Evolutionary conservation across 2,329 filamentous ascomycete genomes (phyloP), one percentile per base, ranked within the genome.

Genomic region (Septoria linicola): DNA sequence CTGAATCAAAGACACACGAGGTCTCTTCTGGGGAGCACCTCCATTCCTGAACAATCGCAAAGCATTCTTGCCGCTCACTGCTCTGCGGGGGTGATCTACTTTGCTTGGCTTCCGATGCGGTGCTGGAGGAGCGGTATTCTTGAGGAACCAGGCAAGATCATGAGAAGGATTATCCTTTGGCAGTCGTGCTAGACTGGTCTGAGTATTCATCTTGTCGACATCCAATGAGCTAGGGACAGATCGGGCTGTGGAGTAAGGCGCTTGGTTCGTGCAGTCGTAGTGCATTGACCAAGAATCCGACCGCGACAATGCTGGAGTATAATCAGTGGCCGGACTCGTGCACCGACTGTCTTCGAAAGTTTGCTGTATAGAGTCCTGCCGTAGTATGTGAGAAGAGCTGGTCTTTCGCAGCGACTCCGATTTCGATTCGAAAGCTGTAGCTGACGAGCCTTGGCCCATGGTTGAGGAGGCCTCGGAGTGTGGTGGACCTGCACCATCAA

Each of bases 101-200:
- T 62, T 66, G 49, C 59, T 66, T 6, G 65, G 63, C 23, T 59
- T 56, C 23, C 63, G 61, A 49, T 62, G 62, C 2, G 66, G 59
- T 46, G 59, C 53, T 36, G 54, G 57, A 1, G 70, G 70, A 16
- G 66, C 69, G 4, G 70, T 72, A 5, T 67, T 69, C 49, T 63
- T 63, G 41, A 73, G 53, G 46, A 72, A 73, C 40, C 63, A 68
- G 11, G 68, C 68, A 47, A 73, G 58, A 32, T 72, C 69, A 27
- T 64, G 63, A 8, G 66, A 65, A 8, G 58, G 52, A 42, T 65
- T 65, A 16, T 59, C 54, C 17, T 49, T 59, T 8, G 64, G 65
- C 30, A 68, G 42, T 23, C 56, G 57, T 20, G 63, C 52, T 27
- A 65, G 42, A 41, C 65, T 68, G 7, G 60, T 60, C 34, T 63